Base-by-base conservation (phyloP, 2,329 filamentous ascomycete genomes). In the Teratosphaeria destructans region DNA sequence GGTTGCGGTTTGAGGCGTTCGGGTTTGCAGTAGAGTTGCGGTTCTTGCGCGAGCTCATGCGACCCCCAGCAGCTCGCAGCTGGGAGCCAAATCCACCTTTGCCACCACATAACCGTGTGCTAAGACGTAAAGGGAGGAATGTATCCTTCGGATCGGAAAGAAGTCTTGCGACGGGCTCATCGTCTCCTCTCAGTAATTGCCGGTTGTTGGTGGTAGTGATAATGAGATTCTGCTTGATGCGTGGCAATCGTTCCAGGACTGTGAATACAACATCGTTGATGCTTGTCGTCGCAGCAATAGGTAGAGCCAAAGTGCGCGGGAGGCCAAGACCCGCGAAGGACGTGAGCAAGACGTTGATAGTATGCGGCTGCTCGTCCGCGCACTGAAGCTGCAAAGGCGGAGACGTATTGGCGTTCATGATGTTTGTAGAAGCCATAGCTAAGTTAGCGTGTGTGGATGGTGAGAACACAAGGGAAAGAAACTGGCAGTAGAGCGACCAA, bases 31-130 rank as follows among this genome's bases (percentile, higher is more conserved):
- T 29, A 12, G 23, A 32, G 59, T 87, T 87, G 70, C 87, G 87
- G 80, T 93, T 94, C 78, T 95, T 95, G 67, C 86, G 85, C n/a
- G 89, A 93, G 2, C 91, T 95, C 94, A 99, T 99, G 77, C 95
- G 93, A 49, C 95, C 94, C 71, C 95, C 94, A 3, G 94, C 94
- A 0, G 95, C 94, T 71, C 95, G 90, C 43, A 99, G 85, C 74
- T 99, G 95, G 1, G 93, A 97, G 58, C 94, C 94, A 72, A 99
- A 99, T 70, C 94, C 94, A 74, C 94, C 94, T 73, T 99, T 99
- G 72, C 95, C 95, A 77, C 95, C 94, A 67, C 87, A 89, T 47
- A 96, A 77, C 5, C 88, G 88, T 1, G 87, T 79, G 6, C 85
- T 87, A 34, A 99, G 84, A 58, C 91, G 89, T 3, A 99, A 82